Base-by-base conservation (phyloP, 2,329 filamentous ascomycete species). In the Lanzia echinophila region DNA sequence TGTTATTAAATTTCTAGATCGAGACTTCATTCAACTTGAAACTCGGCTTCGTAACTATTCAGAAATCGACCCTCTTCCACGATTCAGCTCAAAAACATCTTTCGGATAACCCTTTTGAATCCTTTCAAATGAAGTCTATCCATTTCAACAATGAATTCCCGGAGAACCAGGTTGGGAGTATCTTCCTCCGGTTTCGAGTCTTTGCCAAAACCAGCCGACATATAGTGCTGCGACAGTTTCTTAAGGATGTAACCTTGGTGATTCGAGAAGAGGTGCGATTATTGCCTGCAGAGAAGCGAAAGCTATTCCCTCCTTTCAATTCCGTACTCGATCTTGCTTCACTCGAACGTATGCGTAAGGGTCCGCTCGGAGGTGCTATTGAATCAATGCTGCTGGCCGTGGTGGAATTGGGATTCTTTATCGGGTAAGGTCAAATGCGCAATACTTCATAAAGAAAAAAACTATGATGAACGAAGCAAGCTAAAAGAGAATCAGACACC, bases 101-200 rank as follows among this genome's bases (percentile, higher is more conserved):
- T 28, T 28, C 24, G 24, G 24, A 28, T 8, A 28, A 28, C 8
- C 4, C 24, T 46, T 32, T 15, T 10, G 51, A 61, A 22, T 20
- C 31, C 32, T 22, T 20, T 54, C 65, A 60, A 47, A 68, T 69
- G 62, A 67, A 65, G 54, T 45, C 76, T 34, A 48, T 68, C n/a
- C 75, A 70, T 60, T 77, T 77, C 62, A 69, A 71, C 58, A 75
- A 76, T 54, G 74, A 77, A 56, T 75, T 78, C 49, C 75, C 75
- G 0, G 67, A 64, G n/a, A 74, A 76, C 34, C 71, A 77, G 56
- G 58, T 76, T 10, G 56, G 66, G 22, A 60, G 68, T 22, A 57
- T 77, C 0, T 65, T 73, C 43, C 73, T 74, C 8, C 60, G 65
- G 3, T 61, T 78, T 11, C 67, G 71, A 31, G 56, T 55, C 13